Base-by-base conservation (phyloP, 176 grass and related monocot species). In the Aegilops speltoides region DNA sequence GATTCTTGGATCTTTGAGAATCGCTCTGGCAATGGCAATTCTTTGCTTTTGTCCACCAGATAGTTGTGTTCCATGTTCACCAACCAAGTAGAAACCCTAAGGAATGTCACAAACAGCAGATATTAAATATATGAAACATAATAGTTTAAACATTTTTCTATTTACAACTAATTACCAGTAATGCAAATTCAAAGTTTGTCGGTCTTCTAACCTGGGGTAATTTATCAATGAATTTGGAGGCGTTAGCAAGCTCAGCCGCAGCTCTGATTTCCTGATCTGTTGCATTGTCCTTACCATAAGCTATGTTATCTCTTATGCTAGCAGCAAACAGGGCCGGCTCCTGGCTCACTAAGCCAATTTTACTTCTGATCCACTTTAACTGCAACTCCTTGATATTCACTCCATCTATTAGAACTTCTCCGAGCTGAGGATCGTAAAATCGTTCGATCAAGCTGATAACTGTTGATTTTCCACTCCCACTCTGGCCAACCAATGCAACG, bases 41-140 rank as follows among this genome's bases (percentile, higher is more conserved):
- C 92, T 92, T 79, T 97, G 95, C 73, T 97, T 97, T 22, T 97
- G 95, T 17, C 95, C 95, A 76, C 92, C 95, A 45, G 92, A 97
- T 80, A 97, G 73, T 48, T 94, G 92, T 61, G 95, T 89, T 77
- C 95, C 95, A 87, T 92, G 95, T 69, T 94, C 90, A 46, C 95
- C 95, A 85, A 97, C 92, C 25, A 79, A 26, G 95, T 92, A 32
- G 88, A 94, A 88, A 66, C 92, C 95, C 95, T 97, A 68, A 26
- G 43, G 76, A 64, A 89, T 89, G 65, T 34, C 26, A 78, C 76
- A 43, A 84, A 67, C 14, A 17, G 17, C 24, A 74, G 25, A 67
- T 13, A 40, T 36, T 67, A 68, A 79, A 86, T 43, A 79, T 68
- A 81, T 15, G 2, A 69, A 6, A 13, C 66, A 45, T 4, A 59